Evolutionary conservation across 73 alveolate species (phyloP).

Genomic region (Symbiodinium natans): DNA sequence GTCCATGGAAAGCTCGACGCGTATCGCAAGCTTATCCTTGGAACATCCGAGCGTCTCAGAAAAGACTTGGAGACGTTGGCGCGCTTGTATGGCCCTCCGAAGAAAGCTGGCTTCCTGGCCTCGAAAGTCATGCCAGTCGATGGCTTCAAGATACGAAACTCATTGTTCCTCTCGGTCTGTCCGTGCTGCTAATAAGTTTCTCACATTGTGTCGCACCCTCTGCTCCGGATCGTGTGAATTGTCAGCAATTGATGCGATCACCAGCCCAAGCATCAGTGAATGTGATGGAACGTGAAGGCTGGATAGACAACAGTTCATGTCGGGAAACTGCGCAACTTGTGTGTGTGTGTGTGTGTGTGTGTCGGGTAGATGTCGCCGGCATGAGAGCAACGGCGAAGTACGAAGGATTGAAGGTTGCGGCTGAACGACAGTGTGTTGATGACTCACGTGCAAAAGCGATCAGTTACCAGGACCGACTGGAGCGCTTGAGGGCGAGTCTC

Average conservation of each 20-base stretch:
- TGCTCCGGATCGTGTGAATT: background rate
- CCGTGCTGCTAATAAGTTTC: background rate
- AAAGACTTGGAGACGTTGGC: background rate
- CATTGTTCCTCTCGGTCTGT: background rate
- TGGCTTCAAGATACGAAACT: background rate
- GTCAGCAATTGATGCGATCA: background rate
- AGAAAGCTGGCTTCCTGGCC: background rate
- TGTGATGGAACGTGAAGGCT: background rate
- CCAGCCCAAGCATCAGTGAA: background rate
- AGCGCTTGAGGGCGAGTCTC: background rate
- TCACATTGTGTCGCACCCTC: no score
- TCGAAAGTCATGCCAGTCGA: background rate
- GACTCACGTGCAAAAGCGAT: background rate
- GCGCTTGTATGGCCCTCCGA: background rate
- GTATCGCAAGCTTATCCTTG: background rate
- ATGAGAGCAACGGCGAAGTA: background rate
- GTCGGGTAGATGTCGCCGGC: background rate
- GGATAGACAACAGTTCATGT: background rate
- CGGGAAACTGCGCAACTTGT: background rate
- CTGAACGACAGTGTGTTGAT: background rate
- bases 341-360: background rate
- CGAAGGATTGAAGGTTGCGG: background rate
- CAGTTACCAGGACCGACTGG: background rate
- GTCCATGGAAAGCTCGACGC: background rate
- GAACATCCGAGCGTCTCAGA: background rate